Evolutionary conservation across 768 basidiomycete species (phyloP).

Genomic region (Fibroporia radiculosa): DNA sequence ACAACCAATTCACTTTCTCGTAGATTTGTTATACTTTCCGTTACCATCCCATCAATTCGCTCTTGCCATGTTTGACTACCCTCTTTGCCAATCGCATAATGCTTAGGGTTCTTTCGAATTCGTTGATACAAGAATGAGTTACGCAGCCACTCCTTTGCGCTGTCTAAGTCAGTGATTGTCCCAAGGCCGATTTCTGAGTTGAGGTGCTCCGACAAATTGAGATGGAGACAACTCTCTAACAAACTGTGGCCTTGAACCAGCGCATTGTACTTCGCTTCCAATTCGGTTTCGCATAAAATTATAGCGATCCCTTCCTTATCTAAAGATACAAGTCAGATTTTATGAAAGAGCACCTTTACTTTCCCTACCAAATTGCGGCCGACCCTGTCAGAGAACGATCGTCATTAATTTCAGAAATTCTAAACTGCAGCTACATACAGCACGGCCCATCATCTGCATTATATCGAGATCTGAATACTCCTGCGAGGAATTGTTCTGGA

Average conservation of each 20-base stretch:
- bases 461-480: constrained; percentile 93
- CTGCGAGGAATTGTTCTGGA: constrained; percentile 54
- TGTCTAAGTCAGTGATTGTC: constrained; percentile 63
- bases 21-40: constrained; percentile 53
- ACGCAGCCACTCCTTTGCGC: constrained; percentile 77
- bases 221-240: constrained; percentile 82
- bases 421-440: constrained; percentile 39
- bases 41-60: constrained; percentile 66
- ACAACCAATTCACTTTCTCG: constrained; percentile 53
- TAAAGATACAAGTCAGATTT: constrained; percentile 18
- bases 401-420: not conserved
- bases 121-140: constrained; percentile 84
- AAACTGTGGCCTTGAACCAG: constrained; percentile 65
- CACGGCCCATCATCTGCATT: constrained; percentile 95
- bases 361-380: constrained; percentile 78
- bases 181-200: constrained; percentile 89
- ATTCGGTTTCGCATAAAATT: constrained; percentile 70
- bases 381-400: constrained; percentile 41
- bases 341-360: not conserved
- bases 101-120: constrained; percentile 72
- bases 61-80: constrained; percentile 60
- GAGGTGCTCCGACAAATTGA: constrained; percentile 80
- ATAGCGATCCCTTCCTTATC: constrained; percentile 81
- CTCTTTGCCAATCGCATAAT: constrained; percentile 61
- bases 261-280: constrained; percentile 64